Evolutionary conservation across 176 grass and related monocot species (phyloP).

Genomic region (Dendrocalamus sinicus): DNA sequence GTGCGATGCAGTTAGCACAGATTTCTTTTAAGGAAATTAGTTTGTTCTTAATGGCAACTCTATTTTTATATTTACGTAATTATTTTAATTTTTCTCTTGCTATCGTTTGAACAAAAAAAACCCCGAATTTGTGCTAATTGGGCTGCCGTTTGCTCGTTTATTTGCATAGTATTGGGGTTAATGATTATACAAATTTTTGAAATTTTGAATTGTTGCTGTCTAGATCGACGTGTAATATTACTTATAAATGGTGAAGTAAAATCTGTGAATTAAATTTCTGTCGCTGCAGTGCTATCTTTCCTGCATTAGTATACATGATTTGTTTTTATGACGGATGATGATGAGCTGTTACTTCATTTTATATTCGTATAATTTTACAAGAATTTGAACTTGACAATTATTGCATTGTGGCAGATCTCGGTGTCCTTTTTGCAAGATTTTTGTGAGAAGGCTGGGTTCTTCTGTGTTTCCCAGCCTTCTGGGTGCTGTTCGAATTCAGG

Average conservation of each 20-base stretch:
- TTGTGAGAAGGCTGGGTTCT: slow-evolving; percentile 12
- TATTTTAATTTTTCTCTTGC: not conserved
- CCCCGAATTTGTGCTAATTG: not conserved
- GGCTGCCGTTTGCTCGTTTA: not conserved
- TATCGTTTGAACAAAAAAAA: not conserved
- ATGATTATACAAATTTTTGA: not conserved
- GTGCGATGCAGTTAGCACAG: not conserved
- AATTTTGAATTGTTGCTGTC: not conserved
- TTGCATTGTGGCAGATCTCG: slow-evolving; percentile 40
- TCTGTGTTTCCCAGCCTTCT: slow-evolving; percentile 11
- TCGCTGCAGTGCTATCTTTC: not conserved
- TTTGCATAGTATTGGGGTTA: not conserved
- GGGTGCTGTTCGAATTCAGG: slow-evolving; percentile 9
- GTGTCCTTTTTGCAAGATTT: not conserved
- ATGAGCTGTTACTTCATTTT: slow-evolving; percentile 5
- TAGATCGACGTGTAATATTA: not conserved
- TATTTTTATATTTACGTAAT: not conserved
- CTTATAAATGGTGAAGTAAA: slow-evolving; percentile 3
- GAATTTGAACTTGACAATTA: not conserved
- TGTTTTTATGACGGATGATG: not conserved
- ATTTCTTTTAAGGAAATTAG: not conserved
- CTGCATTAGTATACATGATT: slow-evolving; percentile 1
- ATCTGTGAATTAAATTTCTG: not conserved
- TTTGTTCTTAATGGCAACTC: not conserved
- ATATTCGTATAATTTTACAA: not conserved